Evolutionary conservation across 2,329 filamentous ascomycete species (phyloP).

Genomic region (Ophiosphaerella narmari): DNA sequence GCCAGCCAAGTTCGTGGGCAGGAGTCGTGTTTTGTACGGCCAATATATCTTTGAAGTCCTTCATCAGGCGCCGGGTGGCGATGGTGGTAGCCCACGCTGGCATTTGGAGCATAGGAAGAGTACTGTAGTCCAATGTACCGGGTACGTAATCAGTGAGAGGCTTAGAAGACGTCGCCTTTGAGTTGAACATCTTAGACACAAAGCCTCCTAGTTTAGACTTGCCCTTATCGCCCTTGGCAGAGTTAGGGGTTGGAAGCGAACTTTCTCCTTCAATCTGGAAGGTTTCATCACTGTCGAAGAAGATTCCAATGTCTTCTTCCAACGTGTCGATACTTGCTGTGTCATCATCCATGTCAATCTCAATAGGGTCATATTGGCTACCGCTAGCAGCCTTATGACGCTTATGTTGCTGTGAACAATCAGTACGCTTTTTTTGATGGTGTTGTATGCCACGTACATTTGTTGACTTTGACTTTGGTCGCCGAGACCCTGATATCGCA

Average conservation of each 20-base stretch:
- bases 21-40: slow-evolving; percentile 66
- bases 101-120: slow-evolving; percentile 66
- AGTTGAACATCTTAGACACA: slow-evolving; percentile 28
- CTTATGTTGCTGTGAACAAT: slow-evolving; percentile 24
- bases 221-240: slow-evolving; percentile 28
- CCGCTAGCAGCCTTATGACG: slow-evolving; percentile 35
- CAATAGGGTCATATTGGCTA: slow-evolving; percentile 43
- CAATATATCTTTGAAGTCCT: slow-evolving; percentile 67
- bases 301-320: slow-evolving; percentile 53
- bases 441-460: slow-evolving; percentile 8
- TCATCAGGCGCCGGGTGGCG: slow-evolving; percentile 67
- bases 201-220: slow-evolving; percentile 31
- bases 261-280: slow-evolving; percentile 9
- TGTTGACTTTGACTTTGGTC: slow-evolving; percentile 29
- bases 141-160: slow-evolving; percentile 67
- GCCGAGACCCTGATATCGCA: slow-evolving; percentile 54
- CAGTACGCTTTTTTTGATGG: slow-evolving; percentile 2
- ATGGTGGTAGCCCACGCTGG: slow-evolving; percentile 67
- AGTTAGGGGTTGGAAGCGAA: slow-evolving; percentile 31
- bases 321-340: slow-evolving; percentile 55
- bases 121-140: slow-evolving; percentile 65
- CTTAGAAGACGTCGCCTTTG: slow-evolving; percentile 21
- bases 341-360: slow-evolving; percentile 48
- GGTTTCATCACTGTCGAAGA: slow-evolving; percentile 43
- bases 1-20: slow-evolving; percentile 77